Base-by-base conservation (phyloP, 1,139 yeast species). In the Candida glucosophila region DNA sequence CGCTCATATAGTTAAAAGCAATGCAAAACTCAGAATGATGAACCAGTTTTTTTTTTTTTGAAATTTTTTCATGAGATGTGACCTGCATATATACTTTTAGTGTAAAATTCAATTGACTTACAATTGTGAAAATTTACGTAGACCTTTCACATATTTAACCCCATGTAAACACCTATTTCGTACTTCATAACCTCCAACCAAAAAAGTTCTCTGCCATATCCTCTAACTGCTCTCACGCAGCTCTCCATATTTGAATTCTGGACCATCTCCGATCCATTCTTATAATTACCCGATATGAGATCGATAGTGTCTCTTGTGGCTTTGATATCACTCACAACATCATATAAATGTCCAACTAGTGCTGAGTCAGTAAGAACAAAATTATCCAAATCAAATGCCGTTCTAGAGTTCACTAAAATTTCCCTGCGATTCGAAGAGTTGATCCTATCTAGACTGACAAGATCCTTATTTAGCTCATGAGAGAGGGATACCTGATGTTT, bases 191-290 rank as follows among this genome's bases (percentile, higher is more conserved):
- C 37, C 35, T 63, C 67, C 12, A 61, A 40, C 70, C 71, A 64
- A 25, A 85, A 86, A 43, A 81, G 80, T 22, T 83, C 88, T 32
- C 95, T 60, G 1, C 92, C 88, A 17, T 82, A 54, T 16, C 67
- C 63, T 33, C 95, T 53, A 0, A 75, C 67, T 14, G 71, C 62
- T 45, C 65, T 61, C 33, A 77, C 60, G 41, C 79, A 77, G 6
- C 49, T 42, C n/a, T 72, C 78, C 23, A 79, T 33, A 8, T 44
- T 51, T 2, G 37, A 35, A 34, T 64, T 58, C 29, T 47, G 55
- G 15, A 64, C 52, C 4, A 60, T 26, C 33, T 63, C 70, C 5
- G 42, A 35, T 29, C 52, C 52, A 3, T 47, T 36, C 4, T 46
- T 40, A 32, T 56, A 70, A 6, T 73, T 67, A 14, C 77, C 73